phyloP scores from a whole-genome alignment of 176 grass and related monocot genomes.

The Triticum aestivum region DNA sequence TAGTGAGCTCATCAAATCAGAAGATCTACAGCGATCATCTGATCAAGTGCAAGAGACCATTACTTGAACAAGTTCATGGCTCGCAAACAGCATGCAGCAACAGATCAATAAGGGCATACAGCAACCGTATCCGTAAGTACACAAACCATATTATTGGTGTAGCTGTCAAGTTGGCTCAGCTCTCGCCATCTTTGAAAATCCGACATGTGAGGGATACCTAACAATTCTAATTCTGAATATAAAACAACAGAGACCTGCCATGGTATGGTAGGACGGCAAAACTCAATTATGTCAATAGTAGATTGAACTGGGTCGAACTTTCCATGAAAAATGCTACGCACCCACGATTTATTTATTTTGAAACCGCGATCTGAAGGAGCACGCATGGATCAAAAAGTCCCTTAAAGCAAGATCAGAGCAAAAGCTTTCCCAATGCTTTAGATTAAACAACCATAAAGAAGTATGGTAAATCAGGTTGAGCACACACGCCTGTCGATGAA shows the following conservation, averaged over 20 bases:
- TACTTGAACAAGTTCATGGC: neutral
- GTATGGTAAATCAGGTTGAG: neutral
- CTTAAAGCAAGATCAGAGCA: neutral
- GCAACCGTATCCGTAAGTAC: neutral
- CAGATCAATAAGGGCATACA: neutral
- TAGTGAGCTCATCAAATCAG: constrained; percentile 13
- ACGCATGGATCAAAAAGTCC: neutral
- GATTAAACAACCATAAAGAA: neutral
- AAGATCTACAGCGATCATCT: constrained; percentile 26
- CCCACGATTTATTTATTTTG: too few relatives aligned
- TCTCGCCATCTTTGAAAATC: constrained; percentile 38
- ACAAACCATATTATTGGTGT: constrained; percentile 33
- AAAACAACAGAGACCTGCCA: constrained; percentile 4
- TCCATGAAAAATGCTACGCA: neutral
- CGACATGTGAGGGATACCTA: constrained; percentile 29
- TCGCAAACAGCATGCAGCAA: constrained; percentile 3
- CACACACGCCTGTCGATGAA: neutral
- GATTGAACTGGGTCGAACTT: constrained; percentile 10
- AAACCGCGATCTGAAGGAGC: neutral
- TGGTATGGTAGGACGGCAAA: neutral
- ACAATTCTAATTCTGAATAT: constrained; percentile 16
- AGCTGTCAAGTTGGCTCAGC: constrained; percentile 33
- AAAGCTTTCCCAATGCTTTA: neutral
- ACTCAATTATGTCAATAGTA: constrained; percentile 10
- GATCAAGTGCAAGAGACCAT: neutral